Base-by-base conservation (phyloP, 164 flowering plant species). In the Chimonanthus salicifolius region DNA sequence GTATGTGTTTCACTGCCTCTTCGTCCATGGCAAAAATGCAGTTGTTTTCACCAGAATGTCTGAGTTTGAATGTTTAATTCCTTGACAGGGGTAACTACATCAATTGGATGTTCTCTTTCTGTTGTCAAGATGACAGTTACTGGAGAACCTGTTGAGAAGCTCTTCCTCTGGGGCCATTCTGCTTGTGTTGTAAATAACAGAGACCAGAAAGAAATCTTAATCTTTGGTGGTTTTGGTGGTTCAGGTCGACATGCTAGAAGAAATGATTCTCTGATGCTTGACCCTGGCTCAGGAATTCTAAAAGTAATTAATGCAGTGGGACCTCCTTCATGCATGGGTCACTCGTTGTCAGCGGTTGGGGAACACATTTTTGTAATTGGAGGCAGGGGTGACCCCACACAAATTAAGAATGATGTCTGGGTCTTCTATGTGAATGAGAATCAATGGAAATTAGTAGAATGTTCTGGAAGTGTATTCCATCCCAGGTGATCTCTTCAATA, bases 141-240 rank as follows among this genome's bases (percentile, higher is more conserved):
- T 77, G 98, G 96, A 48, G 93, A 91, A 82, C 89, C 92, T 47
- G 80, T 82, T 49, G 99, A 91, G 79, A 94, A 85, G 83, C 92
- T 94, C 71, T 87, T 82, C 74, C 83, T 90, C 70, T 93, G 98
- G 99, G 98, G 99, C 73, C 98, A 92, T 67, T 85, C 99, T 33
- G 79, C 92, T 73, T 89, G 90, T 79, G 66, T 78, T 44, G 44
- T 90, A 65, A 76, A 73, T 43, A 66, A 69, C 47, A 18, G 49
- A 48, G 47, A 68, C 68, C 68, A 64, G 5, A 74, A 68, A 50
- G 75, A 86, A 64, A 66, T 92, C 80, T 58, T 92, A 16, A 77
- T 92, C 7, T 92, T 87, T 88, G 98, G 96, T 77, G 98, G 98
- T 68, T 94, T 94, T 90, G 99, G 99, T 74, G 99, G 99, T 18